phyloP scores from a whole-genome alignment of 2,329 filamentous ascomycete genomes.

The Ceratocystis cacaofunesta region DNA sequence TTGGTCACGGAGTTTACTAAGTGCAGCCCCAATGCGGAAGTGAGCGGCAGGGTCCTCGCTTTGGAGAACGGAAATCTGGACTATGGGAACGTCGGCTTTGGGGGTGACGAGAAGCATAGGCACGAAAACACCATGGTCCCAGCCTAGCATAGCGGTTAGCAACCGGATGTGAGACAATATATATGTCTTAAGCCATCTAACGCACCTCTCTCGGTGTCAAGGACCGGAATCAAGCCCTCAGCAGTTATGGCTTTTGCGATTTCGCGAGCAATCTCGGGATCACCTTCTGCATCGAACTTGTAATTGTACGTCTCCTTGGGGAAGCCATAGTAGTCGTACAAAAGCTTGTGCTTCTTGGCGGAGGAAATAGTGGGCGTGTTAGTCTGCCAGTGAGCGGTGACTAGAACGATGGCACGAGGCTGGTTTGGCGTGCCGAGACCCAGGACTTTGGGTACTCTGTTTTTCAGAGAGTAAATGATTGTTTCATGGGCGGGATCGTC shows the following conservation, averaged over 20 bases:
- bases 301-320: constrained; percentile 39
- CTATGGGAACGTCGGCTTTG: constrained; percentile 35
- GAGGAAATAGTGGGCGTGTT: constrained; percentile 36
- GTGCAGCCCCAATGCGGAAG: constrained; percentile 38
- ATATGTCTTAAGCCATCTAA: neutral
- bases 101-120: constrained; percentile 41
- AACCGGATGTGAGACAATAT: neutral
- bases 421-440: constrained; percentile 36
- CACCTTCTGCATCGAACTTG: constrained; percentile 41
- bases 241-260: constrained; percentile 32
- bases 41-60: constrained; percentile 36
- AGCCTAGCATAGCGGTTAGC: constrained; percentile 23
- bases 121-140: constrained; percentile 48
- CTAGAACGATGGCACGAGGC: constrained; percentile 37
- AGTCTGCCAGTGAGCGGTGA: constrained; percentile 45
- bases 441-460: constrained; percentile 40
- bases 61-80: constrained; percentile 41
- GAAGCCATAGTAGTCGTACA: constrained; percentile 47
- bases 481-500: constrained; percentile 37
- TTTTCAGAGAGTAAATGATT: constrained; percentile 37
- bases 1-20: constrained; percentile 33
- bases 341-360: constrained; percentile 31
- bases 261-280: constrained; percentile 36
- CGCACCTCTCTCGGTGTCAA: constrained; percentile 26
- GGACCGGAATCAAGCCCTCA: constrained; percentile 30